phyloP scores from a whole-genome alignment of 2,329 filamentous ascomycete genomes.

The Aureobasidium sp. region DNA sequence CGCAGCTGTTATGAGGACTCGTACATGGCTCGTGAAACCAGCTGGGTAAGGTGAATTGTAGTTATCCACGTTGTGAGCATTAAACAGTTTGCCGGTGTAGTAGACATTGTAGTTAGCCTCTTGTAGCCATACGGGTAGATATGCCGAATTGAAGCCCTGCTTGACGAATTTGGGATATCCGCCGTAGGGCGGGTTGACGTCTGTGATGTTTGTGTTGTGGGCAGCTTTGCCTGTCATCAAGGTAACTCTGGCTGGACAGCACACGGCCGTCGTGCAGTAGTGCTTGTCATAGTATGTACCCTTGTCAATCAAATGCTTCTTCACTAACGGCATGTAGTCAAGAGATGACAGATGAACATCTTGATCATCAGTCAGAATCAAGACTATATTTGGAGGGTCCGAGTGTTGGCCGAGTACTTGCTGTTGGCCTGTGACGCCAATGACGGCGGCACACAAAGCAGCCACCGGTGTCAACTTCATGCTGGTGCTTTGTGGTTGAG shows the following conservation, averaged over 20 bases:
- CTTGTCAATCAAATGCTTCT: conserved; percentile 47
- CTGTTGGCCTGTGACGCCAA: not conserved
- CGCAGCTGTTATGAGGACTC: accelerated
- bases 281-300: conserved; percentile 55
- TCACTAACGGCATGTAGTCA: conserved; percentile 50
- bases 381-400: conserved; percentile 47
- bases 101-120: conserved; percentile 60
- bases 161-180: conserved; percentile 59
- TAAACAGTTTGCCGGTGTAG: conserved; percentile 63
- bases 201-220: conserved; percentile 64
- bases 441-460: not conserved
- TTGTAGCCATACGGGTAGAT: conserved; percentile 62
- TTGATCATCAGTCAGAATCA: conserved; percentile 61
- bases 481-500: not conserved
- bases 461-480: not conserved
- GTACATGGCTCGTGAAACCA: conserved; percentile 49
- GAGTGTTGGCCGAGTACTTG: not conserved
- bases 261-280: conserved; percentile 58
- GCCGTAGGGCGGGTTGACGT: conserved; percentile 46
- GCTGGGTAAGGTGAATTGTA: conserved; percentile 50
- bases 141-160: conserved; percentile 57
- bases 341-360: conserved; percentile 54
- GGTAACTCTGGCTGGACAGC: conserved; percentile 58
- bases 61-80: conserved; percentile 51
- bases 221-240: conserved; percentile 53